phyloP scores from a whole-genome alignment of 208 protist genomes.

The Leishmania mexicana region DNA sequence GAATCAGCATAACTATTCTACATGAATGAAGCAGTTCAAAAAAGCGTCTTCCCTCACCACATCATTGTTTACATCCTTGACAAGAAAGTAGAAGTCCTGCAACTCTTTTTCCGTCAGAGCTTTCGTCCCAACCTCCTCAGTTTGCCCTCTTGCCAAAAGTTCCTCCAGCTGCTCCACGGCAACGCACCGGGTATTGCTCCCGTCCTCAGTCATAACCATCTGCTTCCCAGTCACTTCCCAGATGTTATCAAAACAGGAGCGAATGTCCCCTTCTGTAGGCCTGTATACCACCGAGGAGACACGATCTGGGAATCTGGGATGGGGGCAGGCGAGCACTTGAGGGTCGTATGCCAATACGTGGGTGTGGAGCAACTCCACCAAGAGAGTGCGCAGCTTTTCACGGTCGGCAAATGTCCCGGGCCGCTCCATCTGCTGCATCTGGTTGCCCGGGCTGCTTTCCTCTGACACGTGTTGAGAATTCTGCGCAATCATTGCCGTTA shows the following conservation, averaged over 20 bases:
- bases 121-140: not conserved
- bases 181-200: constrained; percentile 8
- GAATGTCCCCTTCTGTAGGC: constrained; percentile 20
- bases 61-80: constrained; percentile 11
- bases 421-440: not conserved
- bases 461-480: not conserved
- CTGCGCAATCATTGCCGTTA: constrained; percentile 25
- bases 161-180: constrained; percentile 26
- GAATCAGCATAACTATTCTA: constrained; percentile 9
- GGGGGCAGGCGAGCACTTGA: constrained; percentile 22
- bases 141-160: constrained; percentile 5
- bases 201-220: not conserved
- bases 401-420: constrained; percentile 8
- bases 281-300: constrained; percentile 29
- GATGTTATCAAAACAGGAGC: constrained; percentile 19
- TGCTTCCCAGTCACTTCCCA: constrained; percentile 27
- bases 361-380: constrained; percentile 30
- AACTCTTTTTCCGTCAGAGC: constrained; percentile 19
- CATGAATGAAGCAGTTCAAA: constrained; percentile 22
- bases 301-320: constrained; percentile 22
- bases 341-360: constrained; percentile 32
- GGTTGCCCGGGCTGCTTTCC: not conserved
- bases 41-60: constrained; percentile 27
- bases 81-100: constrained; percentile 28
- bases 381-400: constrained; percentile 21